These are phyloP conservation scores for Boletellus deceptivus DNA, from an alignment of 1,284 basidiomycete species.

Conservation along the genomic window DNA sequence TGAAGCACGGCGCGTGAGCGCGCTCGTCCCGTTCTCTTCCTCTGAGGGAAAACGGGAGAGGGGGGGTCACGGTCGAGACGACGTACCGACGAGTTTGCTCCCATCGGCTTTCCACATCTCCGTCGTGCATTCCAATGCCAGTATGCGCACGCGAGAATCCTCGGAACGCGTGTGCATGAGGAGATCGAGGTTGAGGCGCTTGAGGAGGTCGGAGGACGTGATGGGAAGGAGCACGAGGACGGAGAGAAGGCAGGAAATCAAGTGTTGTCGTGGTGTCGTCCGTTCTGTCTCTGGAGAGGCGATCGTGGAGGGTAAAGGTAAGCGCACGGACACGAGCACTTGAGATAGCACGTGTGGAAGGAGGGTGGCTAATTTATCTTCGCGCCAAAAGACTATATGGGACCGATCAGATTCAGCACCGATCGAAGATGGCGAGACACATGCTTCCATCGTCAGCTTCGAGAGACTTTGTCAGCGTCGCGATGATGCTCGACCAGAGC, in stretches of 20 bases:
- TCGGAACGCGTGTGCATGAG: conserved; percentile 88
- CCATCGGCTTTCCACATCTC: conserved; percentile 81
- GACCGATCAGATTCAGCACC: background rate
- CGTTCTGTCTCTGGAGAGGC: conserved; percentile 3
- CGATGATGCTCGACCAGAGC: conserved; percentile 69
- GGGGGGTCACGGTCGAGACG: too few species aligned
- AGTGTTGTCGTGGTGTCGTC: conserved; percentile 7
- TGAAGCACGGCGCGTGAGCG: conserved; percentile 25
- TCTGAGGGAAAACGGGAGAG: background rate
- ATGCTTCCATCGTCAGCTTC: conserved; percentile 78
- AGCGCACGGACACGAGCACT: conserved; percentile 16
- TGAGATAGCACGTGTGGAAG: conserved; percentile 28
- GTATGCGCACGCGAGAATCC: conserved; percentile 60
- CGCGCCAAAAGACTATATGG: conserved; percentile 80
- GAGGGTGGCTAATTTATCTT: conserved; percentile 62
- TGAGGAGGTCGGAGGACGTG: conserved; percentile 51
- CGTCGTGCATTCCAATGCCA: conserved; percentile 69
- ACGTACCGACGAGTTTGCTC: conserved; percentile 65
- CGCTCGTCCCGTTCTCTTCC: background rate
- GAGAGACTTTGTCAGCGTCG: conserved; percentile 69
- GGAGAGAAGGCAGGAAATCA: conserved; percentile 22
- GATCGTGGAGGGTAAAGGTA: conserved; percentile 2
- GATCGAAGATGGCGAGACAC: conserved; percentile 32
- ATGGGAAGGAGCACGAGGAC: conserved; percentile 18
- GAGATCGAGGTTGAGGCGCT: conserved; percentile 79